Percentiles rank a stretch among this genome's conserved stretches.
These are phyloP conservation scores for Bipolaris sorokiniana DNA, from an alignment of 2,329 filamentous ascomycete species.

Conservation along the genomic window DNA sequence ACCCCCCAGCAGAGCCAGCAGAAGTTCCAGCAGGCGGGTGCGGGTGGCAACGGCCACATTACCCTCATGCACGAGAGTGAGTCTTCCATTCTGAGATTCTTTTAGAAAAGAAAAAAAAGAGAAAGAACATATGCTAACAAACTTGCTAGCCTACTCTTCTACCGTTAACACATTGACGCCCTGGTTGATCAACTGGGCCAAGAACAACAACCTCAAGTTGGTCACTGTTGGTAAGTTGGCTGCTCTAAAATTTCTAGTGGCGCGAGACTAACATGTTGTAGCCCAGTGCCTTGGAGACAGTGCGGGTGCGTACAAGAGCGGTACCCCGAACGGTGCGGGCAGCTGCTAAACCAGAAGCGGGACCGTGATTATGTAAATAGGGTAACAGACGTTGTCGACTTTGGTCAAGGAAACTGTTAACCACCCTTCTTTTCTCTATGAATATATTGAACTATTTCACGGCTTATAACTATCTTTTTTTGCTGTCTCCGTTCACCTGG, in stretches of 20 bases:
- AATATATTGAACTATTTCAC: too few relatives aligned
- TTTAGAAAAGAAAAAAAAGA: background rate
- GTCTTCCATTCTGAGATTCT: background rate
- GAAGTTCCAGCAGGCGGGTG: conserved; percentile 40
- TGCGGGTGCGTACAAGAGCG: conserved; percentile 35
- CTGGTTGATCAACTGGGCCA: conserved; percentile 48
- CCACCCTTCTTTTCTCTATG: too few relatives aligned
- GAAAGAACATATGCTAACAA: background rate
- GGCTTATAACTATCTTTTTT: too few relatives aligned
- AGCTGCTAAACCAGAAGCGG: conserved; percentile 22
- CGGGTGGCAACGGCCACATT: conserved; percentile 46
- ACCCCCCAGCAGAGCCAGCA: conserved; percentile 42
- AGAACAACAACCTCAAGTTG: conserved; percentile 44
- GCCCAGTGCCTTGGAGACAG: conserved; percentile 44
- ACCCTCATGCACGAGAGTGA: conserved; percentile 44
- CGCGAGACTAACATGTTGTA: conserved; percentile 18
- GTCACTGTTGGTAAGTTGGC: conserved; percentile 43
- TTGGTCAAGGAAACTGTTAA: too few relatives aligned
- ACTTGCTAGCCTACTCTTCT: conserved; percentile 27
- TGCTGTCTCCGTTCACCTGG: too few relatives aligned
- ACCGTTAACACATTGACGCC: conserved; percentile 45
- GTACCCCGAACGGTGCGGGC: conserved; percentile 28
- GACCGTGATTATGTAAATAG: background rate
- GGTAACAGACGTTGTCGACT: background rate
- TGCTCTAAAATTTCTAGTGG: background rate